Evolutionary conservation across 2,329 filamentous ascomycete genomes (phyloP), one percentile per base, ranked within the genome.

Genomic region (Dactylellina leptospora): DNA sequence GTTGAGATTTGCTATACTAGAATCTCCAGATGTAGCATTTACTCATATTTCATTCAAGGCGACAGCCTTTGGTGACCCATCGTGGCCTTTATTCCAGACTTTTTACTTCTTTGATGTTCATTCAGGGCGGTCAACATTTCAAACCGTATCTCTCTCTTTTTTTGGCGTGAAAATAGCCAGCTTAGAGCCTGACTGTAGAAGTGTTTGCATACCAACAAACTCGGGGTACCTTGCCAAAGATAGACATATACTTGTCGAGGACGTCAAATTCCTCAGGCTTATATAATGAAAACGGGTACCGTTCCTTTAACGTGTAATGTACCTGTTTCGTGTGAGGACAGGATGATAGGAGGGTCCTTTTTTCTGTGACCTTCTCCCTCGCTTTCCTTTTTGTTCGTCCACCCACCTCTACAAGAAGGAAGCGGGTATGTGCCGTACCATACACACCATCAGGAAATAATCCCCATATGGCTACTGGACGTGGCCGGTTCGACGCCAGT

Each of bases 351-450:
- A 33, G 38, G 11, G 11, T 70, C 48, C 55, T 45, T 60, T 28
- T 30, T 38, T 13, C 16, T 38, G 11, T 38, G 4, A 4, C 9
- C 3, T 38, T 38, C 16, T 38, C 58, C 40, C 42, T 70, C 42
- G 51, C 58, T 71, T 71, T 71, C 58, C 51, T 53, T 58, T 63
- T 63, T 63, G 66, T 59, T 58, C 28, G 33, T 36, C 33, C 58
- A 42, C 60, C 36, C 58, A 51, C 60, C 38, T 33, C 30, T 40
- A 9, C 23, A 45, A 50, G 30, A 50, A 50, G 44, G 30, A 50
- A 60, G 56, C 64, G 64, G 64, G 64, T 70, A 70, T 70, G 64
- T 70, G 55, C 64, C 64, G 64, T 70, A 70, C 27, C 30, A 62
- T 38, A 48, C 38, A 68, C 44, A 66, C 61, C 61, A 59, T 40